phyloP scores from a whole-genome alignment of 129 eudicot species.

The Escallonia rubra region DNA sequence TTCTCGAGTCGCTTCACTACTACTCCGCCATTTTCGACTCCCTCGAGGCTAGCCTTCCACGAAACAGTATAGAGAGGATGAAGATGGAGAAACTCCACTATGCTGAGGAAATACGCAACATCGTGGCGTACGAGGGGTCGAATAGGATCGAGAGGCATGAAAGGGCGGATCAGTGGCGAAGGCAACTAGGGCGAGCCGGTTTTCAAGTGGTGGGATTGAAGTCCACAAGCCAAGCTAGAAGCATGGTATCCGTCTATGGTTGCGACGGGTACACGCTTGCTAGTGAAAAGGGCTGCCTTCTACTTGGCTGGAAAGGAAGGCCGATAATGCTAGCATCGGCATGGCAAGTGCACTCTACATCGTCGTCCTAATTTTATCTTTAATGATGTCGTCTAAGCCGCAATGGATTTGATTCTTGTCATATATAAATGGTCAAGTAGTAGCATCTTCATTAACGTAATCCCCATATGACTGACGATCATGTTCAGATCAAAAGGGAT shows the following conservation, averaged over 20 bases:
- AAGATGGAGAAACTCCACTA: conserved; percentile 50
- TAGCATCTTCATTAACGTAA: too few species aligned
- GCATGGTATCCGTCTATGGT: conserved; percentile 25
- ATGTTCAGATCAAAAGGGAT: too few species aligned
- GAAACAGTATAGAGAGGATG: conserved; percentile 43
- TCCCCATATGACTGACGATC: too few species aligned
- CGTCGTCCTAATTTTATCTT: conserved; percentile 4
- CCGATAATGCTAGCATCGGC: conserved; percentile 74
- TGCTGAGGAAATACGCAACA: conserved; percentile 65
- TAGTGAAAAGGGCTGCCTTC: conserved; percentile 49
- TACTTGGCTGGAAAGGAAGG: conserved; percentile 80
- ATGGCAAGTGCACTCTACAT: conserved; percentile 40
- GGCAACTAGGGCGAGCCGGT: conserved; percentile 63
- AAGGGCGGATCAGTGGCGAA: conserved; percentile 70
- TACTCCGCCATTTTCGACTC: conserved; percentile 78
- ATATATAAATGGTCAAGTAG: too few species aligned
- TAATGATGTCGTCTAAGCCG: too few species aligned
- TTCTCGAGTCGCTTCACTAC: conserved; percentile 67
- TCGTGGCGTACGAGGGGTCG: conserved; percentile 62
- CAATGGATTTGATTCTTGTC: too few species aligned
- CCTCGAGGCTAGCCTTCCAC: conserved; percentile 40
- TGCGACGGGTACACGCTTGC: conserved; percentile 59
- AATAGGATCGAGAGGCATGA: conserved; percentile 68
- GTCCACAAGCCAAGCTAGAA: conserved; percentile 23
- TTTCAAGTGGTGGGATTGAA: conserved; percentile 50